Base-by-base conservation (phyloP, 495 filamentous ascomycete species). In the Penicillium coprophilum region DNA sequence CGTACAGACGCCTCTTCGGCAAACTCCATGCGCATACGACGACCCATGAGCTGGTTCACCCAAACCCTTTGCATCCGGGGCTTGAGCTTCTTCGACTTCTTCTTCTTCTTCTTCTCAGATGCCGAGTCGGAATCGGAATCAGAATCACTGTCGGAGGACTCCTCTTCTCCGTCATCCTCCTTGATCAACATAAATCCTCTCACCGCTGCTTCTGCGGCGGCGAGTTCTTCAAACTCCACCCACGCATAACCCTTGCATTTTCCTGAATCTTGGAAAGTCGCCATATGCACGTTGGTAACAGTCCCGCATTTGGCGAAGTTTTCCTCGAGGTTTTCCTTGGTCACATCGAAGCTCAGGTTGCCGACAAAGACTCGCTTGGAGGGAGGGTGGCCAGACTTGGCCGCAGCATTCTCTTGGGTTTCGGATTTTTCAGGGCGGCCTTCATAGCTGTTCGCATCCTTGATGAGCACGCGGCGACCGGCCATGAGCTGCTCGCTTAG, bases 191-290 rank as follows among this genome's bases (percentile, higher is more conserved):
- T 79, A 65, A 83, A 96, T 2, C 95, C 95, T 57, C 82, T 86
- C 60, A 96, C 91, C 8, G 92, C 94, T 64, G 82, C 84, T 61
- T 84, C 77, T 0, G 89, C 91, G 0, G 86, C 82, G 19, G 88
- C 85, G 17, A 90, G 59, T 23, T 91, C 85, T 66, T 86, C 85
- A 74, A 97, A 99, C 38, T 87, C 87, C 46, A 97, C 85, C 89
- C 94, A 97, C 19, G 87, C 92, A 77, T 89, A 99, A 1, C 94
- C 94, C 76, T 97, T 97, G 77, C 95, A 97, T 76, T 97, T 97
- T 24, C 94, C 95, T 38, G 86, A 85, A 65, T 99, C 95, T 69
- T 97, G 91, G 66, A 99, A 99, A 0, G 92, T 96, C 3, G 95
- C 95, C 45, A 96, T 74, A 69, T 93, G 90, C 59, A 92, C 79